Conservation (phyloP, 192 early-diverging fungal species). For the Coemansia asiatica region DNA sequence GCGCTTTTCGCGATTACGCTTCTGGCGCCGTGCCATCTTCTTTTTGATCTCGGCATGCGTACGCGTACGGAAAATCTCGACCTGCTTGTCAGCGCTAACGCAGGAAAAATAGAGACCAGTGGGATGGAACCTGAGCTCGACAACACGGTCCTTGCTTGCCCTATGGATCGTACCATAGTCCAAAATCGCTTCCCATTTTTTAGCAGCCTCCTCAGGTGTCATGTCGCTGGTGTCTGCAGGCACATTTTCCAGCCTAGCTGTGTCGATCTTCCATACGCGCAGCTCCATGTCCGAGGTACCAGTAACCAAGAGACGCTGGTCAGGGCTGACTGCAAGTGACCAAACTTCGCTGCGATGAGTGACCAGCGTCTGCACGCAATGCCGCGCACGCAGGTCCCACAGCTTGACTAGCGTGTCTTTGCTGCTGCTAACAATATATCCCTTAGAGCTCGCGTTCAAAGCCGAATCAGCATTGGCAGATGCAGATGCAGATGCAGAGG, state of each 20-base stretch:
- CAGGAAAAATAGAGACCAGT: slow-evolving; percentile 75
- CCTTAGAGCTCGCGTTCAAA: slow-evolving; percentile 56
- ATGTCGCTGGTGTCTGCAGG: slow-evolving; percentile 22
- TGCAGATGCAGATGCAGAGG: slow-evolving; percentile 10
- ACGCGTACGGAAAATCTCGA: slow-evolving; percentile 83
- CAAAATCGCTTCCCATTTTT: slow-evolving; percentile 65
- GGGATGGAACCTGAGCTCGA: slow-evolving; percentile 78
- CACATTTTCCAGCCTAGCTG: slow-evolving; percentile 21
- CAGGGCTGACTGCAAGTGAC: slow-evolving; percentile 71
- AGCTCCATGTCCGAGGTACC: slow-evolving; percentile 83
- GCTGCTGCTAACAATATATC: slow-evolving; percentile 82
- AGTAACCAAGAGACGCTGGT: slow-evolving; percentile 71
- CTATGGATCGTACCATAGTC: slow-evolving; percentile 77
- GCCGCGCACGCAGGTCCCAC: slow-evolving; percentile 93
- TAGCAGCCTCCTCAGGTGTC: slow-evolving; percentile 23
- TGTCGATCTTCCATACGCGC: slow-evolving; percentile 85
- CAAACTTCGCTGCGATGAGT: slow-evolving; percentile 94
- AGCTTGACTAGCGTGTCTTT: slow-evolving; percentile 96
- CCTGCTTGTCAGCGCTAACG: slow-evolving; percentile 73
- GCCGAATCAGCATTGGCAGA: slow-evolving; percentile 15
- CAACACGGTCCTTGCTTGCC: slow-evolving; percentile 77
- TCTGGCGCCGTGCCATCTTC: slow-evolving; percentile 75
- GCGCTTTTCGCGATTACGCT: slow-evolving; percentile 75
- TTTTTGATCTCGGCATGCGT: slow-evolving; percentile 80
- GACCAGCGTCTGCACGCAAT: slow-evolving; percentile 92